Evolutionary conservation across 192 early-diverging fungal species (phyloP).

Genomic region (Coemansia asiatica): DNA sequence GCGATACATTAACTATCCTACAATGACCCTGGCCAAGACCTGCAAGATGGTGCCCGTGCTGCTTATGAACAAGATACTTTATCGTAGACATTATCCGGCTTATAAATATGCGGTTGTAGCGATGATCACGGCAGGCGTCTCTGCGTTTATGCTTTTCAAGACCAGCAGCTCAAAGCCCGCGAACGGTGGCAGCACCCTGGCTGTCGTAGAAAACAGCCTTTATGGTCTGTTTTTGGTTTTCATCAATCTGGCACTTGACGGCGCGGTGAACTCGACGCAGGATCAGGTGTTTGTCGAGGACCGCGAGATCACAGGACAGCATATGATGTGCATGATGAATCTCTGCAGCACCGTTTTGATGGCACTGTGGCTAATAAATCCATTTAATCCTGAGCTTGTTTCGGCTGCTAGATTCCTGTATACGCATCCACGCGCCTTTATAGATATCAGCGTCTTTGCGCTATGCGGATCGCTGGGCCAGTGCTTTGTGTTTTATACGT

Average conservation of each 20-base stretch:
- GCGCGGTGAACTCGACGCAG: constrained; percentile 93
- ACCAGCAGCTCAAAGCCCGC: constrained; percentile 31
- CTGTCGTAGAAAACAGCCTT: constrained; percentile 61
- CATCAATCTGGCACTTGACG: constrained; percentile 89
- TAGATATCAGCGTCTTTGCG: constrained; percentile 86
- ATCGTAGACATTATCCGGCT: constrained; percentile 80
- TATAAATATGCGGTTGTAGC: constrained; percentile 86
- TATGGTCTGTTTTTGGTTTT: constrained; percentile 80
- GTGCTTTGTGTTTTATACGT: constrained; percentile 95
- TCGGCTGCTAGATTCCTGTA: constrained; percentile 73
- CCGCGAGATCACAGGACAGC: constrained; percentile 71
- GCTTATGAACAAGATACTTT: constrained; percentile 92
- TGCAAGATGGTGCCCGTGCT: constrained; percentile 96
- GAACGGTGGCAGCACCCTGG: constrained; percentile 2
- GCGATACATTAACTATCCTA: constrained; percentile 95
- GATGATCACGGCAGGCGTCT: constrained; percentile 88
- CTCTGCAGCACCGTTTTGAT: constrained; percentile 73
- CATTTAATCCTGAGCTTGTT: constrained; percentile 74
- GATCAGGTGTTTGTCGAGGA: constrained; percentile 88
- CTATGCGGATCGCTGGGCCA: constrained; percentile 95
- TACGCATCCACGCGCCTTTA: constrained; percentile 74
- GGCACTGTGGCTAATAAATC: constrained; percentile 71
- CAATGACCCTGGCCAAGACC: constrained; percentile 94
- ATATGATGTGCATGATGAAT: constrained; percentile 99
- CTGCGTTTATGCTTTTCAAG: constrained; percentile 89